A percentile compares a stretch with the other conserved stretches of the same genome.
These are phyloP conservation scores for Beta lomatogona DNA, from an alignment of 179 eudicot species.

Conservation along the genomic window DNA sequence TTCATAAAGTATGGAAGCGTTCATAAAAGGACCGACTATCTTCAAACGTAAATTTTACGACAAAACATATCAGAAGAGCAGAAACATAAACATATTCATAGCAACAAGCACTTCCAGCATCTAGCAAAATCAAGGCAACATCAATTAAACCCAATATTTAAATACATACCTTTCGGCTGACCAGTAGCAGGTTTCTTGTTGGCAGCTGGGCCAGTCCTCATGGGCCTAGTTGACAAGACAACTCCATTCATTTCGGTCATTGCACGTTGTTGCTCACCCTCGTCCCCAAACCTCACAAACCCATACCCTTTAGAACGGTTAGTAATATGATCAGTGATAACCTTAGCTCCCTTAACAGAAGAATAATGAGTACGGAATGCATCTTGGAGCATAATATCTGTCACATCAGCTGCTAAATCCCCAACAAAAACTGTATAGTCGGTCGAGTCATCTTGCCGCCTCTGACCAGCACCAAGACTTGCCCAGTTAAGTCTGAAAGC, in stretches of 20 bases:
- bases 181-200: conserved; percentile 44
- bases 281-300: conserved; percentile 91
- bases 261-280: conserved; percentile 73
- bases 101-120: conserved; percentile 31
- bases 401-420: conserved; percentile 83
- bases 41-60: conserved; percentile 31
- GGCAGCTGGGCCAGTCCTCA: conserved; percentile 71
- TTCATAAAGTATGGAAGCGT: conserved; percentile 46
- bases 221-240: conserved; percentile 72
- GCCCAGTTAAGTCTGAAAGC: conserved; percentile 88
- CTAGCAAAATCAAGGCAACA: conserved; percentile 11
- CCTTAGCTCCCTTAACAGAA: conserved; percentile 89
- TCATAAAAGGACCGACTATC: conserved; percentile 31
- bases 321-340: conserved; percentile 70
- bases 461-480: conserved; percentile 76
- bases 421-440: conserved; percentile 88
- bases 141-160: conserved; percentile 3
- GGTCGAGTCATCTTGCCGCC: conserved; percentile 60
- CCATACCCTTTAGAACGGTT: conserved; percentile 94
- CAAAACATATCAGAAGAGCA: conserved; percentile 39
- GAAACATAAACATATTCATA: conserved; percentile 24
- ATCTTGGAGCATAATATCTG: conserved; percentile 68
- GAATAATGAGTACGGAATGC: conserved; percentile 68
- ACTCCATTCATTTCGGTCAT: conserved; percentile 84
- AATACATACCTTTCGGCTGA: conserved; percentile 49